phyloP scores from a whole-genome alignment of 208 protist genomes.

The Spongospora subterranea region DNA sequence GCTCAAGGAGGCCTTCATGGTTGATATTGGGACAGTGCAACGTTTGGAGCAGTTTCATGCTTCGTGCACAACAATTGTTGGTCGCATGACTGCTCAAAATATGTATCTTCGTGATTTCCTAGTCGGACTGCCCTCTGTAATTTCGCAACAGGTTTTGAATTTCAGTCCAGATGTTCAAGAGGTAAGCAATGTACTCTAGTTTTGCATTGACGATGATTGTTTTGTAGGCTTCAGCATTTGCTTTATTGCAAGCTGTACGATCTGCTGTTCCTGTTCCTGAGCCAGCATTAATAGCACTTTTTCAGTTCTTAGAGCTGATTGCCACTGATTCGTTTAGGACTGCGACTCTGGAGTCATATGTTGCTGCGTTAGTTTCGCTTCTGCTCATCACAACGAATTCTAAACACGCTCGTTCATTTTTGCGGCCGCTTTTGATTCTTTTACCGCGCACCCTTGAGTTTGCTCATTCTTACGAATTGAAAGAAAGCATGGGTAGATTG shows the following conservation, averaged over 20 bases:
- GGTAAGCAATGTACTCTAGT: neutral
- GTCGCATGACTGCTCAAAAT: neutral
- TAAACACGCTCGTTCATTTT: neutral
- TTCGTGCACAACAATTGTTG: neutral
- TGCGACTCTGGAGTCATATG: neutral
- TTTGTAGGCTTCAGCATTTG: constrained; percentile 8
- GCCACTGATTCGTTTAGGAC: constrained; percentile 13
- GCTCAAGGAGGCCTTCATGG: neutral
- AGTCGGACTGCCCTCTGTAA: neutral
- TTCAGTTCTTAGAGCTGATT: neutral
- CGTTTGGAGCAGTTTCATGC: neutral
- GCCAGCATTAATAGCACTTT: neutral
- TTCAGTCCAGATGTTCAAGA: neutral
- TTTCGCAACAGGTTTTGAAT: neutral
- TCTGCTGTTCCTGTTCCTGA: neutral
- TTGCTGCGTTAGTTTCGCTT: neutral
- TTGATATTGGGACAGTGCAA: neutral
- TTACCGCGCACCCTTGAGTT: neutral
- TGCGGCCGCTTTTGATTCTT: neutral
- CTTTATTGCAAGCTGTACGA: neutral
- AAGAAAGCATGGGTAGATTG: neutral
- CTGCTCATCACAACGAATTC: neutral
- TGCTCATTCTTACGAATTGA: neutral
- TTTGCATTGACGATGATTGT: neutral
- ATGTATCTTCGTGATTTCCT: neutral